A percentile compares a stretch with the other conserved stretches of the same genome.
Conservation (phyloP, 1,284 basidiomycete species). For the Meira miltonrushii region DNA sequence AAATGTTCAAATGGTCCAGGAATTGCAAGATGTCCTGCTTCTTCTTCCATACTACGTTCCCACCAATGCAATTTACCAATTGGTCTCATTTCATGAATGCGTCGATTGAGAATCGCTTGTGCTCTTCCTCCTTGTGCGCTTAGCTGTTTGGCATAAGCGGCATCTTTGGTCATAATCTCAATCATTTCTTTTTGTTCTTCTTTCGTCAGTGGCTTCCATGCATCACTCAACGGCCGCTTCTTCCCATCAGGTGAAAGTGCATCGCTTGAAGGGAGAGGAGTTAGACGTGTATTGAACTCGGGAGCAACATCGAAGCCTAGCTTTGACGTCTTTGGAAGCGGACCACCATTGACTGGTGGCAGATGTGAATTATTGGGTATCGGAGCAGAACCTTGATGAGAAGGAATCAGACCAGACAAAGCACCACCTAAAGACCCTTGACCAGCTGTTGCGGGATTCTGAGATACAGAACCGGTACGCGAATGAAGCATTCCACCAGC, state of each 20-base stretch:
- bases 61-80: slow-evolving; percentile 41
- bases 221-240: background rate
- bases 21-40: slow-evolving; percentile 17
- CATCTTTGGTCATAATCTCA: slow-evolving; percentile 60
- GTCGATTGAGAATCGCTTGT: slow-evolving; percentile 31
- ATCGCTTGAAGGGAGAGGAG: slow-evolving; percentile 60
- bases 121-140: slow-evolving; percentile 37
- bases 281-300: slow-evolving; percentile 63
- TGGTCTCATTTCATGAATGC: slow-evolving; percentile 31
- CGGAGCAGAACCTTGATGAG: too few relatives aligned
- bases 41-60: slow-evolving; percentile 36
- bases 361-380: slow-evolving; percentile 1
- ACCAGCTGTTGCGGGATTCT: slow-evolving; percentile 1
- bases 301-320: slow-evolving; percentile 57
- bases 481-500: slow-evolving; percentile 12
- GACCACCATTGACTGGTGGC: slow-evolving; percentile 49
- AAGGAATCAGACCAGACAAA: too few relatives aligned
- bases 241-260: background rate
- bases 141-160: slow-evolving; percentile 55
- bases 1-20: slow-evolving; percentile 27
- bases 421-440: too few relatives aligned
- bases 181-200: slow-evolving; percentile 58
- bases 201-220: slow-evolving; percentile 55
- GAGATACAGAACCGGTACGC: slow-evolving; percentile 12
- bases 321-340: slow-evolving; percentile 43